phyloP scores from a whole-genome alignment of 805 yeast species.

The Tetrapisispora taiwanensis region DNA sequence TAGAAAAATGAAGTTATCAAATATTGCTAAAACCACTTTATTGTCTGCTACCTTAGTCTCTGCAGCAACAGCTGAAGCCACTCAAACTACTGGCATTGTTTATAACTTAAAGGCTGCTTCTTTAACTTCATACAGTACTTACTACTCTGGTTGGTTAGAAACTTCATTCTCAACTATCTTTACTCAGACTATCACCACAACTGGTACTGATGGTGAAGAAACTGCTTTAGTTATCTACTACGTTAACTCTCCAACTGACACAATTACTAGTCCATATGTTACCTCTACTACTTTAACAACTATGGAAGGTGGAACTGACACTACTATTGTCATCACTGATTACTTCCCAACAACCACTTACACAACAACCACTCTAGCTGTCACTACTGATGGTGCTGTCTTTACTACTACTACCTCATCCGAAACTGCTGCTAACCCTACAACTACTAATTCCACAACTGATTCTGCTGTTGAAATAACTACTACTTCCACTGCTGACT shows the following conservation, averaged over 20 bases:
- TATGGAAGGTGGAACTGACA: neutral
- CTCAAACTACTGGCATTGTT: neutral
- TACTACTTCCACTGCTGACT: neutral
- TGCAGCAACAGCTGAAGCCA: neutral
- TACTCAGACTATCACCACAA: neutral
- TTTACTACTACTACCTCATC: neutral
- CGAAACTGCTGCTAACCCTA: neutral
- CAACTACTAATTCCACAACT: neutral
- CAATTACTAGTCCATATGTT: neutral
- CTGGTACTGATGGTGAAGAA: neutral
- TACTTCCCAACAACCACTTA: neutral
- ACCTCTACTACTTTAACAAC: neutral
- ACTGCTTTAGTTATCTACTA: neutral
- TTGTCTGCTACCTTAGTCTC: neutral
- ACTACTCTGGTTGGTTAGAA: neutral
- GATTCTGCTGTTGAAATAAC: neutral
- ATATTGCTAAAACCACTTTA: neutral
- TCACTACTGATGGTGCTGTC: no score
- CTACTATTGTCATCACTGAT: neutral
- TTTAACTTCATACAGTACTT: neutral
- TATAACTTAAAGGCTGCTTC: neutral
- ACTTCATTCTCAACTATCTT: neutral
- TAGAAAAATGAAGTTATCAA: neutral
- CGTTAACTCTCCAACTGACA: neutral
- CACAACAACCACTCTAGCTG: neutral